Percentiles rank a stretch among this genome's conserved stretches.
These are phyloP conservation scores for Leccinum subgranulosum DNA, from an alignment of 768 basidiomycete species.

Conservation along the genomic window DNA sequence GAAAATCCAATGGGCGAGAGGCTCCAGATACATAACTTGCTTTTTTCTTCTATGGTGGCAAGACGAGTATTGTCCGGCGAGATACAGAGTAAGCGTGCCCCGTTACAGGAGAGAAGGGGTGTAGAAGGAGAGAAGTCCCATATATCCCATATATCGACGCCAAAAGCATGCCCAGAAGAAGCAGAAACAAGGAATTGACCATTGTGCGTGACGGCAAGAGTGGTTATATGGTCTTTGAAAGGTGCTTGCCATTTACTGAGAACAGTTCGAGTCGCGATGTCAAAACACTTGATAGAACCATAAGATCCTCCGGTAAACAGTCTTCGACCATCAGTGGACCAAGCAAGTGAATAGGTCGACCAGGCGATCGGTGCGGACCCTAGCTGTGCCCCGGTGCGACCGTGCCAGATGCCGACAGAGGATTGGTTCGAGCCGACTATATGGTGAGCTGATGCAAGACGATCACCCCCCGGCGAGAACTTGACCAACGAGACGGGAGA, in stretches of 20 bases:
- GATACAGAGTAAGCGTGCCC: background rate
- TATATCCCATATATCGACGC: conserved; percentile 15
- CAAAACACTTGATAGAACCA: conserved; percentile 12
- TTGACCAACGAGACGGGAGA: conserved; percentile 12
- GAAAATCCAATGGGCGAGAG: background rate
- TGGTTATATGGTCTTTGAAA: conserved; percentile 4
- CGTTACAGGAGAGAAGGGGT: conserved; percentile 1
- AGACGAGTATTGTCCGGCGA: conserved; percentile 8
- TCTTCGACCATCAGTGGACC: conserved; percentile 14
- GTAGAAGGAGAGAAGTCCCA: background rate
- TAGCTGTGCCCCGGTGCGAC: conserved; percentile 5
- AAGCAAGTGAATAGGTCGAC: conserved; percentile 10
- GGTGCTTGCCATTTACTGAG: background rate
- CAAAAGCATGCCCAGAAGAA: conserved; percentile 1
- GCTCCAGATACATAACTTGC: background rate
- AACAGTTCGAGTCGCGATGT: background rate
- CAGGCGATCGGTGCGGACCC: background rate
- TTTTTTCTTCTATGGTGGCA: background rate
- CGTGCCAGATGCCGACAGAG: conserved; percentile 13
- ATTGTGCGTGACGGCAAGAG: conserved; percentile 1
- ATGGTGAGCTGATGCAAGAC: conserved; percentile 6
- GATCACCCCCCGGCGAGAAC: conserved; percentile 14
- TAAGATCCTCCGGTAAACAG: conserved; percentile 11
- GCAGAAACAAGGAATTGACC: conserved; percentile 10
- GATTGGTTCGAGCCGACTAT: background rate